phyloP scores from a whole-genome alignment of 2,329 filamentous ascomycete species.

The Emericellopsis atlantica region DNA sequence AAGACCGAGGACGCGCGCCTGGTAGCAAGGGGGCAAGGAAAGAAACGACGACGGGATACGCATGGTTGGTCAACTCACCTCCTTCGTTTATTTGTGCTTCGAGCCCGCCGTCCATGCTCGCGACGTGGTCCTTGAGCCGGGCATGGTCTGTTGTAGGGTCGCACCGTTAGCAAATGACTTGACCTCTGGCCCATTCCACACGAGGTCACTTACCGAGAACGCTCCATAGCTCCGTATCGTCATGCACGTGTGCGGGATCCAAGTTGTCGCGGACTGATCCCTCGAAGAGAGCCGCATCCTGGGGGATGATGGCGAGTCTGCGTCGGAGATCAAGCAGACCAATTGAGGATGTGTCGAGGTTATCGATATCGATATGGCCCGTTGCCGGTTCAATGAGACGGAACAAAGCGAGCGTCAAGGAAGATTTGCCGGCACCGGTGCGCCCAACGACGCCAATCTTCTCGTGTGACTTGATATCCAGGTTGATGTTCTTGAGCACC shows the following conservation, averaged over 20 bases:
- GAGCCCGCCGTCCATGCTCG: slow-evolving; percentile 75
- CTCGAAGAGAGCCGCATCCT: slow-evolving; percentile 93
- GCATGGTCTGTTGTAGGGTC: slow-evolving; percentile 62
- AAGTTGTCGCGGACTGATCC: slow-evolving; percentile 89
- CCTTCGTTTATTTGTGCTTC: slow-evolving; percentile 90
- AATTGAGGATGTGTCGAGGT: slow-evolving; percentile 78
- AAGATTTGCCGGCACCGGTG: slow-evolving; percentile 93
- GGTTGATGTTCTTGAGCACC: slow-evolving; percentile 82
- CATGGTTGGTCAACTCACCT: slow-evolving; percentile 44
- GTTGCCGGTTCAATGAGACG: slow-evolving; percentile 81
- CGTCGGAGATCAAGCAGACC: slow-evolving; percentile 80
- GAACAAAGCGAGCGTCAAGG: slow-evolving; percentile 84
- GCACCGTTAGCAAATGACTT: slow-evolving; percentile 6
- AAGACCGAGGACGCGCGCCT: slow-evolving; percentile 4
- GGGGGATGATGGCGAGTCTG: slow-evolving; percentile 89
- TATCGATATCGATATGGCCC: slow-evolving; percentile 81
- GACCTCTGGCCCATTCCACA: background rate
- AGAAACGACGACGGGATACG: background rate
- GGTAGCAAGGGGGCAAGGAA: slow-evolving; percentile 11
- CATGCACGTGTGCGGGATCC: slow-evolving; percentile 86
- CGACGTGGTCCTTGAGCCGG: slow-evolving; percentile 79
- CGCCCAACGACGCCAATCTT: slow-evolving; percentile 97
- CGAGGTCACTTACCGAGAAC: slow-evolving; percentile 58
- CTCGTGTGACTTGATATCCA: slow-evolving; percentile 90
- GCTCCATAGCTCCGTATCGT: slow-evolving; percentile 95